Percentiles rank a stretch among this genome's conserved stretches.
These are phyloP conservation scores for Glaciozyma antarctica DNA, from an alignment of 768 basidiomycete genomes.

Conservation along the genomic window DNA sequence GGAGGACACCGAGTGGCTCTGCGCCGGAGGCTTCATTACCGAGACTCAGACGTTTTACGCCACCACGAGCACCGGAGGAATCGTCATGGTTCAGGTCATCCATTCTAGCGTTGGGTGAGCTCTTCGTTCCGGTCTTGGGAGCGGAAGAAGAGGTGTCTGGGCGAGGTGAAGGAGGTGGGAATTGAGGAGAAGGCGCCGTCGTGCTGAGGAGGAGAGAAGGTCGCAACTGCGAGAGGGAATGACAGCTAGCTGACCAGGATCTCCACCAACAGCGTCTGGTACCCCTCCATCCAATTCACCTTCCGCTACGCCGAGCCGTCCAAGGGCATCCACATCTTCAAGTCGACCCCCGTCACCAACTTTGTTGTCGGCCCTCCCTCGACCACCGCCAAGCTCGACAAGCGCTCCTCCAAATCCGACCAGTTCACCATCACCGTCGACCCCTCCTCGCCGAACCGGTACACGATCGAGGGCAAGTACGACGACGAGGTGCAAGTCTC, in stretches of 20 bases:
- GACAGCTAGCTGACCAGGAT: background rate
- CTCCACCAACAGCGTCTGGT: constrained; percentile 59
- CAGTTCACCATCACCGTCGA: constrained; percentile 69
- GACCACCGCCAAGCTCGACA: constrained; percentile 51
- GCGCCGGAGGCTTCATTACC: constrained; percentile 66
- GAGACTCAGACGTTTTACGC: constrained; percentile 88
- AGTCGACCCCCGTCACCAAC: constrained; percentile 72
- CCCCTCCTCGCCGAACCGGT: constrained; percentile 60
- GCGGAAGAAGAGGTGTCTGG: background rate
- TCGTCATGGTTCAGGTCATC: constrained; percentile 48
- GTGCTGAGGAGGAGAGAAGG: background rate
- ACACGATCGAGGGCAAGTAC: constrained; percentile 67
- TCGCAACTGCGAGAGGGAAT: background rate
- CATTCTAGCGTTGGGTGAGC: constrained; percentile 71
- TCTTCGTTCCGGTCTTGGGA: background rate
- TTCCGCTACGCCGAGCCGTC: constrained; percentile 77
- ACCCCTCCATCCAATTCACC: constrained; percentile 86
- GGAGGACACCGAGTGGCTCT: constrained; percentile 72
- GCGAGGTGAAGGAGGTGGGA: background rate
- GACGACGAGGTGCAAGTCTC: constrained; percentile 70
- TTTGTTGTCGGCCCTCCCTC: constrained; percentile 57
- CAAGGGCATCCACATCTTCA: constrained; percentile 68
- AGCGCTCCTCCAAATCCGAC: constrained; percentile 75
- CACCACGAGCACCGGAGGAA: constrained; percentile 64
- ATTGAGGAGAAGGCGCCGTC: background rate